Evolutionary conservation across 371 early-diverging fungal species (phyloP), one percentile per base, ranked within the genome.

Genomic region (Catenaria anguillulae): DNA sequence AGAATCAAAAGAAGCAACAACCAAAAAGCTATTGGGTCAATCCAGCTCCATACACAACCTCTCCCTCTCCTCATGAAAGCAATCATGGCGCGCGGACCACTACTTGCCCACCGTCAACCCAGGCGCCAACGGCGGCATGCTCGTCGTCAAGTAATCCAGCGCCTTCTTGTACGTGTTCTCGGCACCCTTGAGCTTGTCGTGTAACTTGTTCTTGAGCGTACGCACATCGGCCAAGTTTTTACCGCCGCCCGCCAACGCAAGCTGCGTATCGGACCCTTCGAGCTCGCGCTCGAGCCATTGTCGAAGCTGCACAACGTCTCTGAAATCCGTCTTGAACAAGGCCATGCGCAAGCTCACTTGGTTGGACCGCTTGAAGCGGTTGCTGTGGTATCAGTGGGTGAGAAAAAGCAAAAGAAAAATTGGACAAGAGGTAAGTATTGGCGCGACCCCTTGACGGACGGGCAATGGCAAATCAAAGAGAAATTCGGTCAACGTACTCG

Each of bases 251-350:
- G 29, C 31, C 13, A 50, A 29, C 13, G 10, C 10, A 26, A 50
- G 31, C 52, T 26, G 52, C 29, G 52, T 50, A 13, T 50, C 52
- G 52, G 52, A 15, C 52, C 52, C 52, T 2, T 50, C 52, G 15
- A 50, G 31, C 17, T 50, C 52, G 52, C 52, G 52, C 52, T 50
- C 52, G 29, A 50, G 52, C 52, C 52, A 50, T 17, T 50, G 52
- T 31, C 52, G 52, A 26, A 50, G 29, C 52, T 26, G 29, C 52
- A 13, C 8, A 12, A 19, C 19, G 52, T 50, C 52, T 10, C 19
- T 26, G 52, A 50, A 50, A 19, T 50, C 52, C 15, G 52, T 50
- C 52, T 50, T 50, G 52, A 50, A 50, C 29, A 15, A 15, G 1
- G 52, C 52, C 15, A 29, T 26, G 15, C 52, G 52, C 52, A 50